Conservation (phyloP, 371 early-diverging fungal species). For the Lichtheimia ornata region DNA sequence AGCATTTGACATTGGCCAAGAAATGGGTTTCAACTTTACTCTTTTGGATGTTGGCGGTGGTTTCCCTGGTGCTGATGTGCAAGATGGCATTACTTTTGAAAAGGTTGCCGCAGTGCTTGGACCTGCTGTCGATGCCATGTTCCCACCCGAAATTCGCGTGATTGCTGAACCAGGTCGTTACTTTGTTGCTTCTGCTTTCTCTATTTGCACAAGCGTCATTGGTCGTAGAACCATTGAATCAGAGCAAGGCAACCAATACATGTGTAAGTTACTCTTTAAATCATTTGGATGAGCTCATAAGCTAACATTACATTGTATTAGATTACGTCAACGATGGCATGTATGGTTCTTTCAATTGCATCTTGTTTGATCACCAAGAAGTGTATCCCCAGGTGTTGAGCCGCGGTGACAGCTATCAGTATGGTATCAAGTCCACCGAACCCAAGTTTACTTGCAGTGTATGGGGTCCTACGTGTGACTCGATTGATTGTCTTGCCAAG, state of each 20-base stretch:
- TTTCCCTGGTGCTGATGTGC: conserved; percentile 88
- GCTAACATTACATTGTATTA: neutral
- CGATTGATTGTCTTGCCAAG: conserved; percentile 90
- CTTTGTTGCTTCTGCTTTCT: conserved; percentile 93
- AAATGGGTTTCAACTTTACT: conserved; percentile 74
- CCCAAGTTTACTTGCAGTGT: conserved; percentile 66
- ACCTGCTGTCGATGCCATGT: conserved; percentile 76
- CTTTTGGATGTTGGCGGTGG: conserved; percentile 97
- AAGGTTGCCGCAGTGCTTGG: conserved; percentile 83
- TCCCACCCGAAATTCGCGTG: conserved; percentile 76
- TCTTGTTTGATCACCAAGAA: conserved; percentile 94
- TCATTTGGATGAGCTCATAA: neutral
- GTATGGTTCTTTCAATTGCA: conserved; percentile 97
- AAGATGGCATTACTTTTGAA: conserved; percentile 79
- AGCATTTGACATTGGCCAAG: conserved; percentile 85
- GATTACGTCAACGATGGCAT: conserved; percentile 97
- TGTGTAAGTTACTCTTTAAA: conserved; percentile 60
- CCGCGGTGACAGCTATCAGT: conserved; percentile 13
- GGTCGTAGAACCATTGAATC: conserved; percentile 77
- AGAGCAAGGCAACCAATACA: conserved; percentile 60
- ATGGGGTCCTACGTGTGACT: conserved; percentile 99
- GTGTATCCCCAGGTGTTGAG: conserved; percentile 62
- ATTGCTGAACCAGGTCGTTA: conserved; percentile 98
- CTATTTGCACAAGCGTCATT: conserved; percentile 88
- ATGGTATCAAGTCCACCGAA: conserved; percentile 14